phyloP scores from a whole-genome alignment of 768 basidiomycete species.

The Lactarius quietus region DNA sequence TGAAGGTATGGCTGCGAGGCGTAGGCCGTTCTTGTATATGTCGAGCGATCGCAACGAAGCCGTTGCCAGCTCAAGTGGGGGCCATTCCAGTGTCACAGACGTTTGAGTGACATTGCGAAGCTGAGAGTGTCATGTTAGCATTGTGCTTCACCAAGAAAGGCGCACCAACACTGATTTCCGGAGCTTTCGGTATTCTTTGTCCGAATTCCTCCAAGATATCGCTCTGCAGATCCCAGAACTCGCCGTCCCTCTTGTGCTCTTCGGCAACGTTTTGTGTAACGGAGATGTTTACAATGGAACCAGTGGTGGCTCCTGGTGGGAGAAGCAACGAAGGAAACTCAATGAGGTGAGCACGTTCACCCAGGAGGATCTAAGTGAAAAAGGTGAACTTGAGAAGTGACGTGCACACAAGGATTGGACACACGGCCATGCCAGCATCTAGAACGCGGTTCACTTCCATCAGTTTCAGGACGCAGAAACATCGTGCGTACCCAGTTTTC shows the following conservation, averaged over 20 bases:
- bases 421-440: constrained; percentile 95
- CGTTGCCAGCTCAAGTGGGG: constrained; percentile 75
- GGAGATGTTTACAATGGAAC: constrained; percentile 96
- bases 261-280: constrained; percentile 85
- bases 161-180: constrained; percentile 62
- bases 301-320: constrained; percentile 87
- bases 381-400: constrained; percentile 25
- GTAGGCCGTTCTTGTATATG: constrained; percentile 88
- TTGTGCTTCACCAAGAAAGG: background rate
- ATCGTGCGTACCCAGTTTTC: constrained; percentile 75
- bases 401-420: constrained; percentile 22
- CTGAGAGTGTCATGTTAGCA: constrained; percentile 35
- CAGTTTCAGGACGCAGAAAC: constrained; percentile 5
- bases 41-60: constrained; percentile 85
- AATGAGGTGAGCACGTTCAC: constrained; percentile 92
- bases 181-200: constrained; percentile 57
- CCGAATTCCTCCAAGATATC: constrained; percentile 79
- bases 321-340: constrained; percentile 96
- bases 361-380: constrained; percentile 73
- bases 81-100: constrained; percentile 96
- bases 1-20: constrained; percentile 82
- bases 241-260: constrained; percentile 74
- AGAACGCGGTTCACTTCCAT: constrained; percentile 23
- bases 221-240: constrained; percentile 83
- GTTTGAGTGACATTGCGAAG: constrained; percentile 96